Percentiles rank a stretch among this genome's conserved stretches.
phyloP scores from a whole-genome alignment of 441 rosid species.

The Corymbia calophylla region DNA sequence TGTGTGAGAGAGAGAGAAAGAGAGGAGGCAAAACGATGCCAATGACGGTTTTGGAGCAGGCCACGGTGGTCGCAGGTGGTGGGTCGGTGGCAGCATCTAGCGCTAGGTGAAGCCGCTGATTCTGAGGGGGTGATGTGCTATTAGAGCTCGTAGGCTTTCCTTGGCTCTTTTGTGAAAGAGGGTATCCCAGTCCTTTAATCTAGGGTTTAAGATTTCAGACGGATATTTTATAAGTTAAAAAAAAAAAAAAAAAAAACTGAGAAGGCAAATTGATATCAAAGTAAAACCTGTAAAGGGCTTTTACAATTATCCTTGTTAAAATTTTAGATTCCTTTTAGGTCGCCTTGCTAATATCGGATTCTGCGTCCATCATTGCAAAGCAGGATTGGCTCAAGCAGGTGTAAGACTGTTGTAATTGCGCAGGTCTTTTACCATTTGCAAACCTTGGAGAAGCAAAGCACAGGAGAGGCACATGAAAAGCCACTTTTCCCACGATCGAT shows the following conservation, averaged over 20 bases:
- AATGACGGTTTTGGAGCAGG: not conserved
- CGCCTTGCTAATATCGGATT: not conserved
- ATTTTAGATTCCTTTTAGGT: not conserved
- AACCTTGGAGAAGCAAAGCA: not conserved
- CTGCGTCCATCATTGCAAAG: not conserved
- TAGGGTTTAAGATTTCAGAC: not conserved
- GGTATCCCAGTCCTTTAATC: not conserved
- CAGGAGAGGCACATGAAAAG: not conserved
- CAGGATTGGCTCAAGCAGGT: not conserved
- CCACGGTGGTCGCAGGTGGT: not conserved
- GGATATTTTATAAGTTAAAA: too few species aligned
- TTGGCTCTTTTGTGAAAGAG: not conserved
- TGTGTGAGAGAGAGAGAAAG: not conserved
- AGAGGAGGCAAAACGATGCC: not conserved
- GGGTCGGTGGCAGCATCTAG: not conserved
- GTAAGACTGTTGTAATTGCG: not conserved
- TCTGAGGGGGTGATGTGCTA: not conserved
- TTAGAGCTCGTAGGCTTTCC: not conserved
- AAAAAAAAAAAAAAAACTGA: not conserved
- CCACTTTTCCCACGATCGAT: not conserved
- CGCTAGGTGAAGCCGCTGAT: not conserved
- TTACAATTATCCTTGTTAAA: not conserved
- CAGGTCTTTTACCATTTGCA: not conserved
- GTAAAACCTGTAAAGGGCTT: not conserved
- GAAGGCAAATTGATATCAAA: not conserved